These are phyloP conservation scores for Cladochytrium replicatum DNA, from an alignment of 192 early-diverging fungal genomes.

Conservation along the genomic window DNA sequence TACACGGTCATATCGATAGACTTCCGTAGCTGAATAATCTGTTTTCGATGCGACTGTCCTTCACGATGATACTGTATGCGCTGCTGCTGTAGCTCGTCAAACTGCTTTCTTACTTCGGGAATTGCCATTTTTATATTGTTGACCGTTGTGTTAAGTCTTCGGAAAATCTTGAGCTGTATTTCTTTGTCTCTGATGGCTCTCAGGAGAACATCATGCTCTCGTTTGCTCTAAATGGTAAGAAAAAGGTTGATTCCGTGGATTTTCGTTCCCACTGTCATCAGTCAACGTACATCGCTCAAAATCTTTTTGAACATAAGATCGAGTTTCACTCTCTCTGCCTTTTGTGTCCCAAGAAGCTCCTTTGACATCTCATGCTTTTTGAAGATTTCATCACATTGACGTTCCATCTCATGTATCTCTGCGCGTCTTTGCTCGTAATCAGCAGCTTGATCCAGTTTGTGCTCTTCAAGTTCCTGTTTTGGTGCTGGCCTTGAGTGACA, in stretches of 20 bases:
- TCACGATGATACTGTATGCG: constrained; percentile 31
- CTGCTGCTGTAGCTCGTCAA: constrained; percentile 25
- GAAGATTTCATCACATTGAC: constrained; percentile 48
- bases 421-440: constrained; percentile 41
- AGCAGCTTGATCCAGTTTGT: constrained; percentile 38
- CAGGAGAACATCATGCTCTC: constrained; percentile 47
- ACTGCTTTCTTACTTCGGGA: constrained; percentile 37
- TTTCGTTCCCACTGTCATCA: too few species aligned
- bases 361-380: constrained; percentile 56
- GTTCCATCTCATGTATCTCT: constrained; percentile 49
- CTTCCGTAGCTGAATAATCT: constrained; percentile 29
- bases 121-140: constrained; percentile 47
- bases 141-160: constrained; percentile 43
- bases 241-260: too few species aligned
- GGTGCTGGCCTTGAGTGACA: neutral
- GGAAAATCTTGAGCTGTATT: constrained; percentile 35
- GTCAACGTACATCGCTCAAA: constrained; percentile 30
- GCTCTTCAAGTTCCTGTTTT: constrained; percentile 40
- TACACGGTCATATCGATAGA: constrained; percentile 39
- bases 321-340: constrained; percentile 39
- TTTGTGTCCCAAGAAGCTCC: constrained; percentile 43
- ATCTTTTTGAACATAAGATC: constrained; percentile 37
- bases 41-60: constrained; percentile 21
- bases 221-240: too few species aligned
- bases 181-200: constrained; percentile 50